Evolutionary conservation across 2,329 filamentous ascomycete species (phyloP), one percentile per base, ranked within the genome.

Genomic region (Penicillium sp.): DNA sequence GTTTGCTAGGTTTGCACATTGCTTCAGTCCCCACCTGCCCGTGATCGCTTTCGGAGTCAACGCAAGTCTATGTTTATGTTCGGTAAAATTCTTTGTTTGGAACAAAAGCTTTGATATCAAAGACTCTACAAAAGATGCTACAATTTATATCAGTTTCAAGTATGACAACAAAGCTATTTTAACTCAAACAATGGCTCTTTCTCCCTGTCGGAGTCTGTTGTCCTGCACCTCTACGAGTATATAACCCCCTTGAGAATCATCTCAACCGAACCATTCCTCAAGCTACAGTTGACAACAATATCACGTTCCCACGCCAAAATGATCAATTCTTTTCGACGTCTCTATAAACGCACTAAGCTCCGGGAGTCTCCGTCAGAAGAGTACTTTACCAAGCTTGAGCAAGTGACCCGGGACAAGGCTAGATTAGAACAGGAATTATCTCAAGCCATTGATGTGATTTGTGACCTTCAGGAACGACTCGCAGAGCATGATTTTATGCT

Each of bases 401-500:
- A 57, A 36, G 16, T 57, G 9, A 39, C 38, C 9, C 19, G 35
- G 5, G 53, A 56, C 9, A 49, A 57, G 11, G 11, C 47, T n/a
- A 32, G 16, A 7, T 27, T 60, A 6, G 50, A 46, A 26, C 40
- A 49, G 23, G 35, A 49, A 9, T 41, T 63, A 10, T 14, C 30
- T 10, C 41, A 44, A 38, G 46, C 59, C 11, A 36, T 55, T 3
- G 41, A 57, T 14, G 50, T 44, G 11, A 44, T 63, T 3, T 34
- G 41, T 57, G 5, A 50, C 45, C 27, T 47, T 38, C 30, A 27
- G 4, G 34, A 23, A 10, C 53, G 55, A 14, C 40, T 61, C 18
- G 47, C 46, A 34, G 60, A 62, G 41, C 55, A 59, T 19, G 53
- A 56, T 27, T 30, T 44, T 3, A 53, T 63, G 9, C 50, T 63